Percentiles rank a stretch among this genome's conserved stretches.
These are phyloP conservation scores for Cladosporium sp. DNA, from an alignment of 2,329 filamentous ascomycete genomes.

Conservation along the genomic window DNA sequence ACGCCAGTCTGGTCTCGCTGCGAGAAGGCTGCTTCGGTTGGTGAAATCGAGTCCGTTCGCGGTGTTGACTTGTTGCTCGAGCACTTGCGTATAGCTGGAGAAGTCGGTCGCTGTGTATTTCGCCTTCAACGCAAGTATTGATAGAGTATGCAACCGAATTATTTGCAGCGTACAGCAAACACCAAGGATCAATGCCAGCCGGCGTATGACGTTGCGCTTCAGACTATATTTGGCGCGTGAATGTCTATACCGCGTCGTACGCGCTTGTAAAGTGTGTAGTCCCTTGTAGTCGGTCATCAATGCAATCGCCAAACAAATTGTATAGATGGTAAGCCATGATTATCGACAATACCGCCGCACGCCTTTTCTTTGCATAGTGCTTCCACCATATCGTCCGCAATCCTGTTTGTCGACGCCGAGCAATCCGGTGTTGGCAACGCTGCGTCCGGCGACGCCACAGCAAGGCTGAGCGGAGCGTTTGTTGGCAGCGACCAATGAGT, in stretches of 20 bases:
- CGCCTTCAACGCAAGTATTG: not conserved
- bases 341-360: too few species aligned
- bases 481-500: too few species aligned
- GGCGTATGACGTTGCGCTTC: not conserved
- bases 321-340: not conserved
- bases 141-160: not conserved
- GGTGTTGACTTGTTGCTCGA: not conserved
- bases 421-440: too few species aligned
- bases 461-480: too few species aligned
- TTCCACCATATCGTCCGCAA: not conserved
- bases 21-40: not conserved
- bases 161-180: not conserved
- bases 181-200: not conserved
- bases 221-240: not conserved
- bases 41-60: not conserved
- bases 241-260: not conserved
- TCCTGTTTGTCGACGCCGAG: not conserved
- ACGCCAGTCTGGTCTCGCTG: not conserved
- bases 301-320: not conserved
- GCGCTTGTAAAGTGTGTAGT: not conserved
- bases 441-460: too few species aligned
- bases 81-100: not conserved
- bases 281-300: not conserved
- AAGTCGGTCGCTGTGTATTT: not conserved
- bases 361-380: not conserved